Conservation (phyloP, 345 rosid species). For the Euclidium syriacum region DNA sequence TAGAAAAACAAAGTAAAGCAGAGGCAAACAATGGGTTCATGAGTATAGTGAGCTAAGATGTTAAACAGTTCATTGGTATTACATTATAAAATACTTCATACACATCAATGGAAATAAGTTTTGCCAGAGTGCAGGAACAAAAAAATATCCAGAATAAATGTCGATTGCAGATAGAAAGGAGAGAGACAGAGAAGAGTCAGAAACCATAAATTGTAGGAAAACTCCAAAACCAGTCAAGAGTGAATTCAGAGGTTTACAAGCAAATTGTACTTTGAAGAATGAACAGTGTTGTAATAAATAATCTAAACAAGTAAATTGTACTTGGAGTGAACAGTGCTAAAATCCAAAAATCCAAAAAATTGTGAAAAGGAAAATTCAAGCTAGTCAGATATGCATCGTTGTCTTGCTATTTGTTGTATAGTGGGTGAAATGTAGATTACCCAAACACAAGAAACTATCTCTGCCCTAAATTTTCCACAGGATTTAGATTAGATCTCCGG, state of each 20-base stretch:
- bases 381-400: background rate
- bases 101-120: constrained; percentile 33
- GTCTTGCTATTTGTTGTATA: background rate
- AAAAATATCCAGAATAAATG: background rate
- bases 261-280: background rate
- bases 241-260: constrained; percentile 11
- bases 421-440: background rate
- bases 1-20: background rate
- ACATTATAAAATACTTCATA: background rate
- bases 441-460: background rate
- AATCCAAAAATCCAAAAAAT: background rate
- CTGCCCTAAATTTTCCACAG: background rate
- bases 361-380: background rate
- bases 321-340: background rate
- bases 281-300: background rate
- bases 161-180: background rate
- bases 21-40: background rate
- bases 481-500: background rate
- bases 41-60: background rate
- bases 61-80: background rate
- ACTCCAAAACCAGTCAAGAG: background rate
- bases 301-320: background rate
- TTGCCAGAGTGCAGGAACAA: constrained; percentile 11
- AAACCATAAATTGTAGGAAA: background rate
- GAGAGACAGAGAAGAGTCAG: constrained; percentile 3